Evolutionary conservation across 2,329 filamentous ascomycete species (phyloP), one percentile per base, ranked within the genome.

Genomic region (Lachnellula hyalina): DNA sequence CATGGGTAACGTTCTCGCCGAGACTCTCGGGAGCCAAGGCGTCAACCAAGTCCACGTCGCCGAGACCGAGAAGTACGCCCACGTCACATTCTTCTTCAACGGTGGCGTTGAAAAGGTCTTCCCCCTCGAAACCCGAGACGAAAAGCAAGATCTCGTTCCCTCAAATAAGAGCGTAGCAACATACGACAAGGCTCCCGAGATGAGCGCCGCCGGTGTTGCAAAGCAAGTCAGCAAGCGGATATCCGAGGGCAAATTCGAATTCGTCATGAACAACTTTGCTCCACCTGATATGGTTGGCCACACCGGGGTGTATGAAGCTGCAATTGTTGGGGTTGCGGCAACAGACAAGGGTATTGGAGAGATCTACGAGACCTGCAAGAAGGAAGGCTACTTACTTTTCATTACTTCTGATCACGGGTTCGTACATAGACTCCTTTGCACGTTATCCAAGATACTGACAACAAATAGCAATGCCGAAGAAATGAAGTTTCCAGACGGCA

Each of bases 41-140:
- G 80, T 96, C 59, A 86, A 92, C 77, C 94, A 99, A 76, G 94
- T 93, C 64, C 94, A 99, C 77, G 83, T 97, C 64, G 94, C 94
- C 54, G 94, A 99, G 82, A 99, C 94, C 2, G 94, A 99, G 75
- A 99, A 99, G 80, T 99, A 99, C 74, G 94, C 94, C 36, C 94
- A 99, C 77, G 94, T 99, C 61, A 97, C 94, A 54, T 97, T 97
- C 83, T 97, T 97, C 83, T 97, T 97, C 86, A 99, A 99, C 77
- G 94, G 94, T 55, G 94, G 94, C 70, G 89, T 96, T 51, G 94
- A 99, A 78, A 96, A 96, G 79, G 89, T 90, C 61, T 99, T 96
- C 75, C 85, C 88, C 52, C 86, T 91, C 47, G 94, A 99, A 77
- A 85, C 86, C 60, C 89, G 94, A 63, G 94, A 99, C 68, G 88